Percentiles rank a stretch among this genome's conserved stretches.
phyloP scores from a whole-genome alignment of 441 rosid species.

The Eutrema salsugineum region DNA sequence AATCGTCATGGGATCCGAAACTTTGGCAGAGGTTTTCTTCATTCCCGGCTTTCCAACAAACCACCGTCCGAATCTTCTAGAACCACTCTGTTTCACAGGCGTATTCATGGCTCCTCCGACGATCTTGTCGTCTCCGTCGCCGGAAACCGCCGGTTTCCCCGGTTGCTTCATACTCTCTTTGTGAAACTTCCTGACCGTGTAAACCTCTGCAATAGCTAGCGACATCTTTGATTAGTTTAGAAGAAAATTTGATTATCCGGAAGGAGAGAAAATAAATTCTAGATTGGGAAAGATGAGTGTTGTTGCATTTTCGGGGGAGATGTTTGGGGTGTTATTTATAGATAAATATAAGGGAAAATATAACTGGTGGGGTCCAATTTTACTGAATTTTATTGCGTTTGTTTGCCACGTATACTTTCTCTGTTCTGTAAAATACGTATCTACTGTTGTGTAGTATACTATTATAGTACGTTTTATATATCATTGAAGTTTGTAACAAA shows the following conservation, averaged over 20 bases:
- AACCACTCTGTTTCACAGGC: slow-evolving; percentile 10
- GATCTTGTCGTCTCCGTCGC: slow-evolving; percentile 14
- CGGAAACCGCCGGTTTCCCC: neutral
- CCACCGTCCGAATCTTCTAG: slow-evolving; percentile 25
- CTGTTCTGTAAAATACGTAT: neutral
- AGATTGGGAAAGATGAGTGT: slow-evolving; percentile 8
- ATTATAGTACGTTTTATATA: too few relatives aligned
- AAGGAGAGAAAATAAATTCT: neutral
- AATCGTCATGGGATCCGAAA: slow-evolving; percentile 29
- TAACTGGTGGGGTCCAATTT: slow-evolving; percentile 5
- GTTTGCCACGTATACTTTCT: neutral
- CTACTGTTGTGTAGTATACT: neutral
- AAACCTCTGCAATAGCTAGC: slow-evolving; percentile 31
- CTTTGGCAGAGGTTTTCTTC: slow-evolving; percentile 34
- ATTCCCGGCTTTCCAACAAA: slow-evolving; percentile 8
- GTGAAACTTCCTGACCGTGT: slow-evolving; percentile 26
- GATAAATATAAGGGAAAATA: too few relatives aligned
- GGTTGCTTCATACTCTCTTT: slow-evolving; percentile 30
- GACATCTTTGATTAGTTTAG: slow-evolving; percentile 16
- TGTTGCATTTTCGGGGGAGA: slow-evolving; percentile 25
- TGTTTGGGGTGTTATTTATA: slow-evolving; percentile 25
- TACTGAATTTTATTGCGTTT: neutral
- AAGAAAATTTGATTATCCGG: neutral
- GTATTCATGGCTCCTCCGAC: neutral
- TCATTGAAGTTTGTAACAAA: too few relatives aligned